Evolutionary conservation across 2,329 filamentous ascomycete genomes (phyloP), one percentile per base, ranked within the genome.

Genomic region (Samsoniella hepiali): DNA sequence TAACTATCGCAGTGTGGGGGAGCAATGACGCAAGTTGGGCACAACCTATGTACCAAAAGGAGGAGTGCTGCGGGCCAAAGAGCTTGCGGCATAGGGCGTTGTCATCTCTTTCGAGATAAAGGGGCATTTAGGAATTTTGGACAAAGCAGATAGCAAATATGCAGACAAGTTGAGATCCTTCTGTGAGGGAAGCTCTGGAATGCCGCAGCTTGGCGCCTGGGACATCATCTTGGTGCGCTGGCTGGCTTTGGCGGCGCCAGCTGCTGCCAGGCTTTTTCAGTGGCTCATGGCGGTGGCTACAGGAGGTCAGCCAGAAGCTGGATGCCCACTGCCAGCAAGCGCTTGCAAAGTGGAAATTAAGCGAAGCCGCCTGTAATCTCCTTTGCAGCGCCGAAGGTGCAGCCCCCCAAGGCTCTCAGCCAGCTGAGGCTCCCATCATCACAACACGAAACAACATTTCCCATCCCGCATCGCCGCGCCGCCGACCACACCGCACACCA

Each of bases 381-480:
- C 32, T 57, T 47, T 49, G 36, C 10, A 42, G 59, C 32, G 59
- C 50, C 45, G 29, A 49, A 62, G 50, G 45, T 50, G 36, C 45
- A 44, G 54, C 54, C 53, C 44, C 51, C 17, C 22, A 50, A 17
- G 32, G 15, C 32, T 38, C 36, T 27, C 31, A 17, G 49, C 22
- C 29, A 17, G 22, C 15, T 10, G 32, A 56, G 44, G 55, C 62
- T 63, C 54, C 53, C 61, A 63, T 63, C 62, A 63, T 63, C 62
- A 63, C 58, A 62, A 62, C 49, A 61, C 50, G 11, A 58, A 58
- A 58, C 61, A 63, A 54, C 62, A 58, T 53, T 32, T 47, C 36
- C 22, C 54, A 45, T 53, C 55, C 29, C 27, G 34, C 55, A 58
- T 53, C 38, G 27, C 29, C 47, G 49, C 45, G 42, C 17, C 59